Base-by-base conservation (phyloP, 106 monocot species). In the Phalaenopsis equestris region DNA sequence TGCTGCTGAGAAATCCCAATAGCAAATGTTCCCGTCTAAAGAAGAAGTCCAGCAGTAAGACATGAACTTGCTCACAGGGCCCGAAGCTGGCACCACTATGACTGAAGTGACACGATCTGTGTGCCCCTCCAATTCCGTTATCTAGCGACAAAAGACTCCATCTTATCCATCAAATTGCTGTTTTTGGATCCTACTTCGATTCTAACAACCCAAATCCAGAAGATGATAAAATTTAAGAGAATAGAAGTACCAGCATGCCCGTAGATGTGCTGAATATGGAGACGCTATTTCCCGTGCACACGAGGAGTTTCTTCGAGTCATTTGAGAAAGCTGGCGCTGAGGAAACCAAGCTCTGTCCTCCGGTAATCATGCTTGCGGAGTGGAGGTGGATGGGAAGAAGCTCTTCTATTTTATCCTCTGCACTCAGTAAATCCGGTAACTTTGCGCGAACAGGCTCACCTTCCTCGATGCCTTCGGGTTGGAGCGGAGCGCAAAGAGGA, bases 251-350 rank as follows among this genome's bases (percentile, higher is more conserved):
- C 86, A 87, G 87, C 84, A 97, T 83, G 75, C 92, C 97, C 1
- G 97, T 97, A 81, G 87, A 74, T 56, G 90, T 84, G 81, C 97
- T 94, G 89, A 90, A 94, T 85, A 97, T 43, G 43, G 97, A 94
- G 75, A 97, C 88, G 75, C 84, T 89, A 83, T 42, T 80, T 24
- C 97, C 97, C 0, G 97, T 90, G 84, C 97, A 97, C 5, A 92
- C 84, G 1, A 97, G 84, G 41, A 97, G 87, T 76, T 92, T 94
- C 78, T 85, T 89, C 19, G 86, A 86, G 47, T 97, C 97, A 55
- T 89, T 82, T 41, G 97, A 97, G 90, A 97, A 97, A 75, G 85
- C 84, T 6, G 97, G 94, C 30, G 92, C 81, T 0, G 86, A 83
- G 38, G 89, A 89, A 43, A 97, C 97, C 74, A 92, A 84, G 83